phyloP scores from a whole-genome alignment of 345 rosid genomes.

The Arabidopsis suecica region DNA sequence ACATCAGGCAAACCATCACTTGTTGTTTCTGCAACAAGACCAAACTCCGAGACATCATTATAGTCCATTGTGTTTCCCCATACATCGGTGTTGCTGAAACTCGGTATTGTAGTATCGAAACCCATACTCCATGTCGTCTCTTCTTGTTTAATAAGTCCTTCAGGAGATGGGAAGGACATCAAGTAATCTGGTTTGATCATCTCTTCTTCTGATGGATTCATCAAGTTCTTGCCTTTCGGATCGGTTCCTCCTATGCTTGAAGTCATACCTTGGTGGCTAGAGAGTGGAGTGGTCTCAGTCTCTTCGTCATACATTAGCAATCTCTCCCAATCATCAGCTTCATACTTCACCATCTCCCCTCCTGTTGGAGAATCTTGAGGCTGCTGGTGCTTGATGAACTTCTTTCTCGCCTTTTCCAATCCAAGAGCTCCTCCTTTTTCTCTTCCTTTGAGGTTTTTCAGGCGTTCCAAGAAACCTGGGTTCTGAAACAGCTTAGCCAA shows the following conservation, averaged over 20 bases:
- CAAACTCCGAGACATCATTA: slow-evolving; percentile 59
- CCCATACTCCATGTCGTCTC: slow-evolving; percentile 70
- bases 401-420: slow-evolving; percentile 59
- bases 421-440: slow-evolving; percentile 51
- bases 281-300: slow-evolving; percentile 42
- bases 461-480: slow-evolving; percentile 59
- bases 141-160: slow-evolving; percentile 54
- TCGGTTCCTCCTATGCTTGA: slow-evolving; percentile 42
- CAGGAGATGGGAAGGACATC: slow-evolving; percentile 55
- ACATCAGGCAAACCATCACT: slow-evolving; percentile 63
- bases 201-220: slow-evolving; percentile 46
- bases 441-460: slow-evolving; percentile 58
- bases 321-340: slow-evolving; percentile 51
- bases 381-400: slow-evolving; percentile 63
- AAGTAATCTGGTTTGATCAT: slow-evolving; percentile 54
- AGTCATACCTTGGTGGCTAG: slow-evolving; percentile 48
- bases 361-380: slow-evolving; percentile 53
- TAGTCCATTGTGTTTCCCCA: slow-evolving; percentile 57
- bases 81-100: slow-evolving; percentile 55
- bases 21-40: slow-evolving; percentile 41
- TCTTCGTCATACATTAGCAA: slow-evolving; percentile 45
- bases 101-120: slow-evolving; percentile 54
- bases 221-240: slow-evolving; percentile 54
- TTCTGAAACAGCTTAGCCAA: slow-evolving; percentile 74
- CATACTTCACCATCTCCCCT: slow-evolving; percentile 56